A percentile compares a stretch with the other conserved stretches of the same genome.
Evolutionary conservation across 2,329 filamentous ascomycete genomes (phyloP).

Genomic region (Fusarium coffeatum): DNA sequence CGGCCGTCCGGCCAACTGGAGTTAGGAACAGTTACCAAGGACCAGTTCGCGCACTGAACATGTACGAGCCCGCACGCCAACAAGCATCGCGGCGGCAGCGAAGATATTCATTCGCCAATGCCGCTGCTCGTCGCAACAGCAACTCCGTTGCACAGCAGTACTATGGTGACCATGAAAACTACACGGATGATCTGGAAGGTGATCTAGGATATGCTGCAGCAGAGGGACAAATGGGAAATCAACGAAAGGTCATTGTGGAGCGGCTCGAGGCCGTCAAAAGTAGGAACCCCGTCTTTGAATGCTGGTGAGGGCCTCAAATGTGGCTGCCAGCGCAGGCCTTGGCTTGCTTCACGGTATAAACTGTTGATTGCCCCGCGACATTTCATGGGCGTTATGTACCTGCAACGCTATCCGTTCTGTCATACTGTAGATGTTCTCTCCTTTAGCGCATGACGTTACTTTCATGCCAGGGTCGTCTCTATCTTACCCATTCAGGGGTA

Average conservation of each 20-base stretch:
- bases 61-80: conserved; percentile 59
- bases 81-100: conserved; percentile 58
- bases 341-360: background rate
- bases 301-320: conserved; percentile 73
- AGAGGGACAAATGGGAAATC: conserved; percentile 90
- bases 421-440: conserved; percentile 10
- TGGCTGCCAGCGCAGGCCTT: background rate
- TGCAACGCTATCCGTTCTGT: conserved; percentile 5
- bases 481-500: conserved; percentile 23
- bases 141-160: conserved; percentile 65
- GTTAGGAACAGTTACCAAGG: conserved; percentile 56
- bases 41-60: conserved; percentile 55
- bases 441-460: conserved; percentile 8
- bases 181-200: conserved; percentile 84
- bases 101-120: conserved; percentile 65
- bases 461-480: conserved; percentile 13
- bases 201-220: conserved; percentile 95
- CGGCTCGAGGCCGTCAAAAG: conserved; percentile 94
- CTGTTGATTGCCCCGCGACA: background rate
- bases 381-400: background rate
- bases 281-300: conserved; percentile 95
- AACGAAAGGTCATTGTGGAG: conserved; percentile 96
- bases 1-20: conserved; percentile 32
- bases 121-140: conserved; percentile 60
- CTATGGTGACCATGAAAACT: conserved; percentile 66